A percentile compares a stretch with the other conserved stretches of the same genome.
phyloP scores from a whole-genome alignment of 768 basidiomycete genomes.

The Boletus tomentosulus region DNA sequence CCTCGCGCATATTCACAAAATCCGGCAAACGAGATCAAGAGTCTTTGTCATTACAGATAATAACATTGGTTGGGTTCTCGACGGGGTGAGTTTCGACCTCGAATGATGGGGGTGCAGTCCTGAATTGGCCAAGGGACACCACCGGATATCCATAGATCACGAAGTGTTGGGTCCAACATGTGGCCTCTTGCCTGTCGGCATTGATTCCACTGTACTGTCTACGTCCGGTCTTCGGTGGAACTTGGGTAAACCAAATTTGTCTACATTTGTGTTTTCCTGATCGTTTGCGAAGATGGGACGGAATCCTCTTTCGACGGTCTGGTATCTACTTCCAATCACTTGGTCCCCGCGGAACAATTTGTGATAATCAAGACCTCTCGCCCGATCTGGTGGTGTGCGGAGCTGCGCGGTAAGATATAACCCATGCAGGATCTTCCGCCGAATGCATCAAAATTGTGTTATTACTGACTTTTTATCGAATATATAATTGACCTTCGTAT shows the following conservation, averaged over 20 bases:
- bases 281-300: slow-evolving; percentile 41
- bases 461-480: too few species aligned
- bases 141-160: slow-evolving; percentile 74
- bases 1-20: slow-evolving; percentile 77
- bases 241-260: slow-evolving; percentile 48
- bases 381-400: slow-evolving; percentile 90
- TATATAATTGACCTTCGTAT: neutral
- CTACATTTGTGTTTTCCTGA: slow-evolving; percentile 4
- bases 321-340: slow-evolving; percentile 92
- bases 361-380: slow-evolving; percentile 75
- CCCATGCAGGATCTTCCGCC: neutral
- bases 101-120: neutral
- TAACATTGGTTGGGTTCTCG: slow-evolving; percentile 86
- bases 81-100: slow-evolving; percentile 47
- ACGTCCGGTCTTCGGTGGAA: slow-evolving; percentile 90
- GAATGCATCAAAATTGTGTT: neutral
- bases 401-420: slow-evolving; percentile 38
- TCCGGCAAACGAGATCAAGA: slow-evolving; percentile 53
- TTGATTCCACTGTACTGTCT: slow-evolving; percentile 70
- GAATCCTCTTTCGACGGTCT: slow-evolving; percentile 80
- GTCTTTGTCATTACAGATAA: slow-evolving; percentile 87
- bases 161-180: slow-evolving; percentile 78
- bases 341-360: slow-evolving; percentile 57
- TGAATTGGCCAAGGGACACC: slow-evolving; percentile 61
- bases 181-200: slow-evolving; percentile 89